Conservation (phyloP, 768 basidiomycete genomes). For the Lyophyllum atratum region DNA sequence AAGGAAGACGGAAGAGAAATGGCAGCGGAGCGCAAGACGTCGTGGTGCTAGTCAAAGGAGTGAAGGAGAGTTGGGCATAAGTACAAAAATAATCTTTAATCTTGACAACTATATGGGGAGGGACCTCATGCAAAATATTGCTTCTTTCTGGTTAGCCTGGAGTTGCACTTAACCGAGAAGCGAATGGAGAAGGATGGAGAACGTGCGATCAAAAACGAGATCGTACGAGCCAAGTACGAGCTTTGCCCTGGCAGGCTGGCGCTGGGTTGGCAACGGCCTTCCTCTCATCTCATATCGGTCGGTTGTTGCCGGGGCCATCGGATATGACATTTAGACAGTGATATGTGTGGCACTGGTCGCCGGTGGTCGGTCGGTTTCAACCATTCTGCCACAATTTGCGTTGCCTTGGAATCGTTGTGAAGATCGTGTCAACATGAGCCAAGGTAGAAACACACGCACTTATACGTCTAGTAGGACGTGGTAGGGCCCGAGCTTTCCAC, state of each 20-base stretch:
- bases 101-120: background rate
- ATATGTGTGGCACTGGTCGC: too few relatives aligned
- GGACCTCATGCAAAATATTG: background rate
- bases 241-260: too few relatives aligned
- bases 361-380: background rate
- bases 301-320: too few relatives aligned
- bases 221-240: too few relatives aligned
- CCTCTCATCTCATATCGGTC: background rate
- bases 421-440: too few relatives aligned
- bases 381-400: background rate
- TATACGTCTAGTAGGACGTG: too few relatives aligned
- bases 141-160: background rate
- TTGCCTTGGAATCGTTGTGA: background rate
- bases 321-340: too few relatives aligned
- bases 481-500: background rate
- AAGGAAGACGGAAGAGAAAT: background rate
- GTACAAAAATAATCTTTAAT: background rate
- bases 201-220: background rate
- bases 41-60: background rate
- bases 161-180: too few relatives aligned
- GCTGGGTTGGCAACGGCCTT: too few relatives aligned
- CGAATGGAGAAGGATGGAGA: background rate
- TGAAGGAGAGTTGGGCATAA: background rate
- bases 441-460: too few relatives aligned
- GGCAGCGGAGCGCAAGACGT: background rate